A percentile compares a stretch with the other conserved stretches of the same genome.
Conservation (phyloP, 768 basidiomycete species). For the Mycena vulgaris region DNA sequence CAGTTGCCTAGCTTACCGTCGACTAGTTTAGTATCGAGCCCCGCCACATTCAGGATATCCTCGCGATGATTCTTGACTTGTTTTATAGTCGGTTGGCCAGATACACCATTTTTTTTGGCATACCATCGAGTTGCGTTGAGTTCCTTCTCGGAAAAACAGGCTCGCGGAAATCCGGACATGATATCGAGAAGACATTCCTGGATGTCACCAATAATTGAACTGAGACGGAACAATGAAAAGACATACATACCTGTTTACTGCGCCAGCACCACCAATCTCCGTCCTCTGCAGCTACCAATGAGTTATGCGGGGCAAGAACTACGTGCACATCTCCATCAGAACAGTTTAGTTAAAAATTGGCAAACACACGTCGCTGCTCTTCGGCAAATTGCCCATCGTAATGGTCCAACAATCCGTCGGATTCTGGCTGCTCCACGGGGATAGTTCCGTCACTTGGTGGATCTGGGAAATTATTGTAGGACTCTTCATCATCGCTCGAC, state of each 20-base stretch:
- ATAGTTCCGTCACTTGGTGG: no score
- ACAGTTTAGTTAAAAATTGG: no score
- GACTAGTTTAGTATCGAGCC: not conserved
- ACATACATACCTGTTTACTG: no score
- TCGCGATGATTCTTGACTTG: constrained; percentile 10
- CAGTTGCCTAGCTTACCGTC: constrained; percentile 7
- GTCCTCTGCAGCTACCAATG: not conserved
- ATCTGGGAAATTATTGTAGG: no score
- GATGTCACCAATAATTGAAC: no score
- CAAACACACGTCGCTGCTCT: no score
- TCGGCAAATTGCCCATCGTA: no score
- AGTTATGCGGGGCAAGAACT: not conserved
- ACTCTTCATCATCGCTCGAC: no score
- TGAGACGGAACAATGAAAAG: no score
- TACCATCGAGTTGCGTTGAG: not conserved
- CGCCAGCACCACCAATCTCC: not conserved
- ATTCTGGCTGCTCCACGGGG: no score
- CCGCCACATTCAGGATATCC: not conserved
- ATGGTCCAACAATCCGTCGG: no score
- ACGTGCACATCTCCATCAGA: no score
- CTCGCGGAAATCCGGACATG: not conserved
- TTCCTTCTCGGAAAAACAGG: not conserved
- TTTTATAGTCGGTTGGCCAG: not conserved
- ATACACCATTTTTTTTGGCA: constrained; percentile 1
- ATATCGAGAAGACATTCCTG: constrained; percentile 1